Evolutionary conservation across 331 rosid species (phyloP), one percentile per base, ranked within the genome.

Genomic region (Malus hybrid): DNA sequence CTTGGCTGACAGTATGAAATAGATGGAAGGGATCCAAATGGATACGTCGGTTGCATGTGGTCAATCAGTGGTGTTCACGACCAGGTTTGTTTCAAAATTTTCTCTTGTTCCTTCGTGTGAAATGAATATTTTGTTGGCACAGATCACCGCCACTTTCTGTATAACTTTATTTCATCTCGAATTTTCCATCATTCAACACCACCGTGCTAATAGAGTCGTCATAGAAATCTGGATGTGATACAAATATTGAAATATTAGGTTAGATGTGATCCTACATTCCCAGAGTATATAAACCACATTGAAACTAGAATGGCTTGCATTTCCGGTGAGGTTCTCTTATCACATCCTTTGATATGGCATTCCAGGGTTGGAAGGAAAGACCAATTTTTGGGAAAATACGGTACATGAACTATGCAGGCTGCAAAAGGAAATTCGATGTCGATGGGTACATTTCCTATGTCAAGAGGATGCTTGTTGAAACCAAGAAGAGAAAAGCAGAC

Each of bases 21-120:
- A 11, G 98, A 94, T 83, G 98, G 98, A 69, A 88, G 98, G 81
- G 98, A 94, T 74, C 97, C 97, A 29, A 91, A 65, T 79, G 97
- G 98, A 59, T 94, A 90, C 6, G 91, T 81, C 20, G 98, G 98
- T 69, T 94, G 98, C 86, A 91, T 94, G 97, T 94, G 97, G 99
- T 91, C 99, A 34, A 85, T 94, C 61, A 90, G 97, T 11, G 97
- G 99, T 28, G 87, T 91, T 67, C 99, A 94, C 63, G 97, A 94
- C 89, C 99, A 94, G 97, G 99, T 94, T 70, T 18, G 80, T 64
- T 60, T 65, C 73, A 65, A 57, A 15, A 52, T 6, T 52, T 52
- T 52, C 48, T 42, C 48, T 42, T 3, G 48, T 42, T 42, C 14
- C 48, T 42, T 42, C 5, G 13, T 42, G 14, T 42, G 48, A 42